Evolutionary conservation across 1,139 yeast genomes (phyloP).

Genomic region (Yamadazyma spencermartinsiae): DNA sequence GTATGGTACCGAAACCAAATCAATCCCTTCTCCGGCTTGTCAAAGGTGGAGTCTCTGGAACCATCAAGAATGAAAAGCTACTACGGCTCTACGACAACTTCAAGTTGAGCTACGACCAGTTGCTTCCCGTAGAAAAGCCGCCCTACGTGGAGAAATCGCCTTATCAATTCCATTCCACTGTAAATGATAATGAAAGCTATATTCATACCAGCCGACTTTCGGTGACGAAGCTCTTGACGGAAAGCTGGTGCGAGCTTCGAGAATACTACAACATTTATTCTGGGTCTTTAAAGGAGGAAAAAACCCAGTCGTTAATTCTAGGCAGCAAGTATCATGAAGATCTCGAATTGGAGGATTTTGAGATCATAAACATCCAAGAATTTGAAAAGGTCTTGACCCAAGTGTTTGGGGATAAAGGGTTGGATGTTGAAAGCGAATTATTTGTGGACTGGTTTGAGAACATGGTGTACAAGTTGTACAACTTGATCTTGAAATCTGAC

Average conservation of each 20-base stretch:
- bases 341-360: slow-evolving; percentile 45
- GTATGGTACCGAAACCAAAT: not conserved
- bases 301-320: slow-evolving; percentile 31
- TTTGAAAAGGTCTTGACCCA: slow-evolving; percentile 18
- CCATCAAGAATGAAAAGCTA: slow-evolving; percentile 13
- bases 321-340: slow-evolving; percentile 44
- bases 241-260: slow-evolving; percentile 55
- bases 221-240: slow-evolving; percentile 48
- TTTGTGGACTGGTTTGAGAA: slow-evolving; percentile 37
- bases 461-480: slow-evolving; percentile 32
- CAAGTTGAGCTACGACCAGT: slow-evolving; percentile 10
- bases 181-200: slow-evolving; percentile 28
- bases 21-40: slow-evolving; percentile 11
- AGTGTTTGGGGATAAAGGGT: slow-evolving; percentile 1
- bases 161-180: slow-evolving; percentile 24
- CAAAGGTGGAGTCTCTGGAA: slow-evolving; percentile 6
- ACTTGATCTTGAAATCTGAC: slow-evolving; percentile 45
- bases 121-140: slow-evolving; percentile 19
- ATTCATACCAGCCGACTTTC: slow-evolving; percentile 36
- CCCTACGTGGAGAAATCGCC: slow-evolving; percentile 19
- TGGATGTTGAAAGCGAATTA: slow-evolving; percentile 26
- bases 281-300: slow-evolving; percentile 25
- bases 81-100: slow-evolving; percentile 14
- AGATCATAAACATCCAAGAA: slow-evolving; percentile 22
- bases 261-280: slow-evolving; percentile 46